Percentiles rank a stretch among this genome's conserved stretches.
Evolutionary conservation across 371 early-diverging fungal species (phyloP).

Genomic region (Mucor racemosus): DNA sequence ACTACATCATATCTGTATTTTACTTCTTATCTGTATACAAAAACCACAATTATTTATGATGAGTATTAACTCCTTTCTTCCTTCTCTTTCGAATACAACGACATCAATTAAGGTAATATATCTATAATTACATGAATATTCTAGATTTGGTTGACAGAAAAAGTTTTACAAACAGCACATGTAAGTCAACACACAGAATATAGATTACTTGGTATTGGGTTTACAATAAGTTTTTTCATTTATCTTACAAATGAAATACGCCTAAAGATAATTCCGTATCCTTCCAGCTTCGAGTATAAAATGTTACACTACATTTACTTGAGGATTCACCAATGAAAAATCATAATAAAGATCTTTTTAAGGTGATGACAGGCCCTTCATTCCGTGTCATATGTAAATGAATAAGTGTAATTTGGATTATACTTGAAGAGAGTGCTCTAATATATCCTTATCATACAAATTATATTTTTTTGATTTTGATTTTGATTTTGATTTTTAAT

Average conservation of each 20-base stretch:
- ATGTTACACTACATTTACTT: constrained; percentile 1
- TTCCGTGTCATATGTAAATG: constrained; percentile 6
- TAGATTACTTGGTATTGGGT: neutral
- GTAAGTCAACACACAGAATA: neutral
- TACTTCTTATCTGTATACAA: neutral
- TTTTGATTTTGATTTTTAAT: too few species aligned
- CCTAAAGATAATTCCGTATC: neutral
- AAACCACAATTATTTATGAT: neutral
- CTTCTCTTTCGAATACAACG: neutral
- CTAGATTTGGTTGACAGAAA: too few species aligned
- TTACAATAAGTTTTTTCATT: neutral
- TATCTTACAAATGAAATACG: too few species aligned
- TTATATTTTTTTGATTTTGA: too few species aligned
- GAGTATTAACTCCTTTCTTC: neutral
- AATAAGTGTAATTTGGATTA: neutral
- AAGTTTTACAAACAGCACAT: too few species aligned
- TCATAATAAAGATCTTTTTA: neutral
- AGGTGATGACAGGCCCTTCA: neutral
- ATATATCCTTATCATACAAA: neutral
- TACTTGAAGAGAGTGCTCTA: neutral
- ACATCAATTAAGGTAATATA: neutral
- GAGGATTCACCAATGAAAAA: neutral
- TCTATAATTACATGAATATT: neutral
- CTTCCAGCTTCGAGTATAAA: neutral
- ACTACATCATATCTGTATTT: neutral